These are phyloP conservation scores for Trichoderma pleuroti DNA, from an alignment of 2,329 filamentous ascomycete species.

Conservation along the genomic window DNA sequence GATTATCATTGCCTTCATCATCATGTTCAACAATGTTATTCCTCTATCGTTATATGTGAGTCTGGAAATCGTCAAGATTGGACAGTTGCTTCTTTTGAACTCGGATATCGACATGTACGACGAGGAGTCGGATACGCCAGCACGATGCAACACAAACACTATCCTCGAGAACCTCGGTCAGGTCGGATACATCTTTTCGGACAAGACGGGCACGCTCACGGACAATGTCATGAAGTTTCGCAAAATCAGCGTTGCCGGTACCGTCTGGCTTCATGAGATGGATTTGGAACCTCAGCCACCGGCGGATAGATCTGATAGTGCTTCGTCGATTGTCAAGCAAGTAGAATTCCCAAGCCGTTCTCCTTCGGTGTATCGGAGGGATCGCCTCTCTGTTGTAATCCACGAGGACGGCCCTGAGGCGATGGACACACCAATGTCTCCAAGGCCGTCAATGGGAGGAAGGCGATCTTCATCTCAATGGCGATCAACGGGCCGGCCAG, in stretches of 20 bases:
- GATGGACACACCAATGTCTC: slow-evolving; percentile 28
- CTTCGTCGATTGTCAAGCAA: neutral
- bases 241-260: slow-evolving; percentile 85
- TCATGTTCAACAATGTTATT: slow-evolving; percentile 96
- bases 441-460: slow-evolving; percentile 32
- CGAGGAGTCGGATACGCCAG: slow-evolving; percentile 74
- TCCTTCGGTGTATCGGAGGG: slow-evolving; percentile 29
- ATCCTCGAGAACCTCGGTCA: slow-evolving; percentile 94
- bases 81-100: slow-evolving; percentile 73
- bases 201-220: slow-evolving; percentile 92
- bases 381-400: slow-evolving; percentile 30
- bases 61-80: slow-evolving; percentile 81
- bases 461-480: slow-evolving; percentile 49
- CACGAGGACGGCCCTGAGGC: slow-evolving; percentile 28
- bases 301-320: slow-evolving; percentile 18
- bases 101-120: slow-evolving; percentile 89
- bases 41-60: slow-evolving; percentile 88
- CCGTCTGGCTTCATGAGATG: slow-evolving; percentile 80
- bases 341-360: slow-evolving; percentile 21
- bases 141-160: slow-evolving; percentile 86
- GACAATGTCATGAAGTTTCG: slow-evolving; percentile 96
- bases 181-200: slow-evolving; percentile 84
- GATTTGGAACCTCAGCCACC: slow-evolving; percentile 52
- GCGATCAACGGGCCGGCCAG: slow-evolving; percentile 47
- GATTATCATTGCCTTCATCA: slow-evolving; percentile 84